Evolutionary conservation across 352 stramenopile genomes (phyloP), one percentile per base, ranked within the genome.

Genomic region (Pythium angustatum): DNA sequence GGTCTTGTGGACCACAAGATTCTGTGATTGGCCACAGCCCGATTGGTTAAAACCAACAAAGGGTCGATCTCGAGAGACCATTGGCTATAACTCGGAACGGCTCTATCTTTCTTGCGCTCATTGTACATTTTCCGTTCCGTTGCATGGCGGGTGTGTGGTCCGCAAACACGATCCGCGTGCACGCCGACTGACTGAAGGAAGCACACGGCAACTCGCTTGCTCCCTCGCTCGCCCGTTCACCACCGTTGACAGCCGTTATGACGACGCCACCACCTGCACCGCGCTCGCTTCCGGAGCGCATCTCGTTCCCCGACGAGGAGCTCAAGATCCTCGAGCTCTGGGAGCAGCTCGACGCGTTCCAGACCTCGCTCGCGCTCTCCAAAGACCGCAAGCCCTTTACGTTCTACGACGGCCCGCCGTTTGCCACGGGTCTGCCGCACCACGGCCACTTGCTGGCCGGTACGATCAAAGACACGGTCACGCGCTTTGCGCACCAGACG

Each of bases 401-500:
- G 5, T 99, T 99, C 71, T 99, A 99, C 81, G 98, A 99, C 77
- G 98, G 98, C 1, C 98, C 98, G 45, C 98, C 98, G 15, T 99
- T 99, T 81, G 98, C 98, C 28, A 99, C 97, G 30, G 98, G 89
- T 2, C 77, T 99, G 62, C 98, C 98, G 9, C 98, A 99, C 79
- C 98, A 99, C 80, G 98, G 98, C 41, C 96, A 99, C 81, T 97
- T 99, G 69, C 78, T 99, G 34, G 97, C 97, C 24, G 97, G 98
- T 38, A 99, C 98, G 44, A 99, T 99, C 80, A 99, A 99, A 80
- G 98, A 99, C 78, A 98, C 96, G 22, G 97, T 99, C 33, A 99
- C 98, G n/a, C 93, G 98, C 12, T 99, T 99, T 69, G 98, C 98
- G n/a, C 95, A 98, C 78, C 96, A 99, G 81, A 99, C 93, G 0